Percentiles rank a stretch among this genome's conserved stretches.
Evolutionary conservation across 306 rosid species (phyloP).

Genomic region (Quillaja saponaria): DNA sequence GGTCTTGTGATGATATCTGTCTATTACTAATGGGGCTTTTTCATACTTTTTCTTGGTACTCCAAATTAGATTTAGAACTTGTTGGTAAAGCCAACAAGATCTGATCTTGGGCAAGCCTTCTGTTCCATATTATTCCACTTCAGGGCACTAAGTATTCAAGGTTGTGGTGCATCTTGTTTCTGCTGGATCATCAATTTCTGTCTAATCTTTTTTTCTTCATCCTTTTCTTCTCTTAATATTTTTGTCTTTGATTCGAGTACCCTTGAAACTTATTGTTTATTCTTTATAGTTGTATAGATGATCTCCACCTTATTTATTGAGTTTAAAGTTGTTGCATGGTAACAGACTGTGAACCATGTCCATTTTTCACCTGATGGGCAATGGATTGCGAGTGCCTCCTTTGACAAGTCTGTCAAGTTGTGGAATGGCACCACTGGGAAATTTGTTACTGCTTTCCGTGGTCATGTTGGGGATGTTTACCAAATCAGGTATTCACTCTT

Average conservation of each 20-base stretch:
- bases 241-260: background rate
- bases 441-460: slow-evolving; percentile 78
- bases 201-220: background rate
- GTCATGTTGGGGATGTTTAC: slow-evolving; percentile 93
- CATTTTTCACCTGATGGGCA: slow-evolving; percentile 97
- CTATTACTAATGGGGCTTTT: background rate
- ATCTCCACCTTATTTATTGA: slow-evolving; percentile 21
- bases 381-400: slow-evolving; percentile 97
- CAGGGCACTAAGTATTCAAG: background rate
- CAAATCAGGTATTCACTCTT: slow-evolving; percentile 71
- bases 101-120: slow-evolving; percentile 3
- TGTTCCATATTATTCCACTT: background rate
- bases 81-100: slow-evolving; percentile 7
- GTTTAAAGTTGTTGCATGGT: slow-evolving; percentile 24
- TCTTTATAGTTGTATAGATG: slow-evolving; percentile 5
- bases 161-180: slow-evolving; percentile 16
- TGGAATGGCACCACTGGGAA: slow-evolving; percentile 87
- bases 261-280: slow-evolving; percentile 13
- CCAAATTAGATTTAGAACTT: slow-evolving; percentile 15
- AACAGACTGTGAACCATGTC: slow-evolving; percentile 88
- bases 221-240: too few relatives aligned
- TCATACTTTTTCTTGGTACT: background rate
- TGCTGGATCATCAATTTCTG: background rate
- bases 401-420: slow-evolving; percentile 89
- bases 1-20: background rate